These are phyloP conservation scores for Diddensiella santjacobensis DNA, from an alignment of 805 yeast genomes.

Conservation along the genomic window DNA sequence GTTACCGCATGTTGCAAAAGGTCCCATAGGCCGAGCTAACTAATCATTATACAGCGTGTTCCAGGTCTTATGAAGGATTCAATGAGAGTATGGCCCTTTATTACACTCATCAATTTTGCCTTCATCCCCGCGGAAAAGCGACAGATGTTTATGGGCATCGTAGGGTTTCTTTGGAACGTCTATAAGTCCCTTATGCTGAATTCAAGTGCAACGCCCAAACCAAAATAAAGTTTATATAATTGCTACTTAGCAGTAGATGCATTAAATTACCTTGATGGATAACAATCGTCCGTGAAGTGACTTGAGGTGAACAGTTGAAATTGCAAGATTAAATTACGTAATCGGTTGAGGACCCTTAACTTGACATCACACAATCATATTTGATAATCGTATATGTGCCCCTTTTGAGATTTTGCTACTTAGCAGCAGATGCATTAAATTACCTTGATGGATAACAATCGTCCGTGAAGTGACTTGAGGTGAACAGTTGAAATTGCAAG, in stretches of 20 bases:
- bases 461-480: too few relatives aligned
- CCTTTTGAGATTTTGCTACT: too few relatives aligned
- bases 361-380: background rate
- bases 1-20: too few relatives aligned
- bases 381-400: too few relatives aligned
- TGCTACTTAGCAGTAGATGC: too few relatives aligned
- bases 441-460: too few relatives aligned
- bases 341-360: background rate
- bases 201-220: background rate
- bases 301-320: too few relatives aligned
- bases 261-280: too few relatives aligned
- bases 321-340: background rate
- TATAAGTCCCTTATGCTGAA: background rate
- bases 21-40: background rate
- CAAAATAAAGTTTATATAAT: background rate
- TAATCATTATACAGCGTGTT: background rate
- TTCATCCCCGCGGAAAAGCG: background rate
- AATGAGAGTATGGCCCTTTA: constrained; percentile 1
- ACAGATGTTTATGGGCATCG: background rate
- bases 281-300: too few relatives aligned
- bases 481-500: too few relatives aligned
- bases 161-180: constrained; percentile 4
- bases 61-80: constrained; percentile 2
- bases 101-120: background rate
- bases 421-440: too few relatives aligned